These are phyloP conservation scores for Penicillium macrosclerotiorum DNA, from an alignment of 495 filamentous ascomycete genomes.

Conservation along the genomic window DNA sequence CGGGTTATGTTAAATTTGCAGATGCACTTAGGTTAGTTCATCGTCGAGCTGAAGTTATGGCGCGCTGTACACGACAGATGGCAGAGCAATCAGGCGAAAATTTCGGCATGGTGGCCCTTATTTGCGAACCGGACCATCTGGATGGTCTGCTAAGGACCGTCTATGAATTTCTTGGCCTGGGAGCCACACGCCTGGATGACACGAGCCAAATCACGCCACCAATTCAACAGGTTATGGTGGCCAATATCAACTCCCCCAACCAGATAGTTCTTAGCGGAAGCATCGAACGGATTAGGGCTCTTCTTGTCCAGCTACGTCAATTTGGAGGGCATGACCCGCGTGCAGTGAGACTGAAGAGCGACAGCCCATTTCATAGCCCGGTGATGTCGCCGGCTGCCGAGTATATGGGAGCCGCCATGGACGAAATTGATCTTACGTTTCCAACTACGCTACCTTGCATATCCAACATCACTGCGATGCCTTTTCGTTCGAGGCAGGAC, in stretches of 20 bases:
- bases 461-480: constrained; percentile 79
- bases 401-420: constrained; percentile 65
- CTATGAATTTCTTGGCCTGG: constrained; percentile 73
- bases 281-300: constrained; percentile 76
- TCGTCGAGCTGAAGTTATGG: constrained; percentile 81
- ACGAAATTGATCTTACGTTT: constrained; percentile 61
- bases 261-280: constrained; percentile 94
- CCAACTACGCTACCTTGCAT: constrained; percentile 74
- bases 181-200: constrained; percentile 59
- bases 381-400: constrained; percentile 83
- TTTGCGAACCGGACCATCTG: constrained; percentile 78
- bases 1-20: constrained; percentile 69
- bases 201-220: constrained; percentile 62
- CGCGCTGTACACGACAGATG: constrained; percentile 65
- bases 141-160: constrained; percentile 65
- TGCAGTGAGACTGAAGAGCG: constrained; percentile 81
- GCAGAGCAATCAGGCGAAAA: constrained; percentile 60
- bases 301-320: constrained; percentile 85
- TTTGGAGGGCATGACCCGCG: constrained; percentile 93
- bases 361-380: constrained; percentile 89
- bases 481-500: constrained; percentile 69
- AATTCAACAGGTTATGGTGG: constrained; percentile 85
- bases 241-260: constrained; percentile 93
- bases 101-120: constrained; percentile 90
- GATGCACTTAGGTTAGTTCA: constrained; percentile 78